Evolutionary conservation across 139 green algal genomes (phyloP), one percentile per base, ranked within the genome.

Genomic region (Protoeuglena noctilucae): DNA sequence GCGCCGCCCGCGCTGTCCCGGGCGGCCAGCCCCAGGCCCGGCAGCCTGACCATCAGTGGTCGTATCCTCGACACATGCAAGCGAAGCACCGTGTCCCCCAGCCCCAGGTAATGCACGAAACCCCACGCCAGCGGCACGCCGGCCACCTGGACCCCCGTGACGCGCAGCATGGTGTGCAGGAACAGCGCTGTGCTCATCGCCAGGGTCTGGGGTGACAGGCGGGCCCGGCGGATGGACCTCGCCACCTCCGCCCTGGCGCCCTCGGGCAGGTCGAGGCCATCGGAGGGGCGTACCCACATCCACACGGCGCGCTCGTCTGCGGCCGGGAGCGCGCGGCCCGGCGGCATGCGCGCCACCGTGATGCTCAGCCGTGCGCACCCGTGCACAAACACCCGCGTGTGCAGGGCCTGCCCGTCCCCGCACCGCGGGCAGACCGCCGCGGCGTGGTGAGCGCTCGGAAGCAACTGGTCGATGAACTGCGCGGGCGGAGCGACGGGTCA

Each of bases 51-150:
- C 4, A 18, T 48, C 41, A 69, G 79, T 16, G 77, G 66, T 3
- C 23, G 17, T 2, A 80, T 68, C 2, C 45, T 43, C 28, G 82
- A 77, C 60, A 78, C 70, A 63, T 83, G 82, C 56, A 92, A 63
- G 66, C 81, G 87, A 27, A 84, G 62, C 25, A 88, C 71, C 3
- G 65, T 79, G 28, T 56, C 55, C 28, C 82, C 79, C 40, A 81
- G 58, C 2, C 78, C 83, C 66, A 93, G 77, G 70, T 88, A 93
- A 18, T 75, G 72, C 34, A 88, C 78, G 59, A 78, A 85, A 56
- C 77, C 72, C 5, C 56, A 28, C 30, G 82, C 69, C 27, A 86
- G 55, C 4, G 56, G 59, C 29, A 62, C 56, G 14, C 68, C 69
- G 27, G 65, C 67, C n/a, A 78, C 30, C 29, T 72, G 48, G 28